Conservation (phyloP, 2,329 filamentous ascomycete species). For the Ambrosiella cleistominuta region DNA sequence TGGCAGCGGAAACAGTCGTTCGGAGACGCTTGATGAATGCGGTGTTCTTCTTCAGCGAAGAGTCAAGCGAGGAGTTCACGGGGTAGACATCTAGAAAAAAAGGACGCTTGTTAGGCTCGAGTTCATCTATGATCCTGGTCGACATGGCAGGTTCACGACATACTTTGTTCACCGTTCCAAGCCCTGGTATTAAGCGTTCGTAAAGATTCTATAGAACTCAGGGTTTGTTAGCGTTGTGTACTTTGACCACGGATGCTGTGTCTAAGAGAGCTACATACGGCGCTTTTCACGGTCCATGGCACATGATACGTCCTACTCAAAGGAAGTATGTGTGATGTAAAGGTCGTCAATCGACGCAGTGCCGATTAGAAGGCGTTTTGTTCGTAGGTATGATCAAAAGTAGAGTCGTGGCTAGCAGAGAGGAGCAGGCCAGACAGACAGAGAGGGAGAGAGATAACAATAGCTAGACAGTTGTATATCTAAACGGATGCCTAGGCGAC, state of each 20-base stretch:
- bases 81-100: slow-evolving; percentile 49
- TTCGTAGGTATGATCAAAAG: background rate
- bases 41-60: slow-evolving; percentile 93
- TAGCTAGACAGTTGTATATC: background rate
- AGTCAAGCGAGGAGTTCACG: slow-evolving; percentile 68
- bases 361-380: background rate
- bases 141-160: slow-evolving; percentile 12
- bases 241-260: background rate
- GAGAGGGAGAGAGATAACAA: background rate
- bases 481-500: background rate
- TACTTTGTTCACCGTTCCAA: slow-evolving; percentile 81
- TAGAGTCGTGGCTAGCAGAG: background rate
- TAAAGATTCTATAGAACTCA: slow-evolving; percentile 25
- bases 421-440: background rate
- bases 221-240: slow-evolving; percentile 43
- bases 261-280: slow-evolving; percentile 5
- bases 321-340: background rate
- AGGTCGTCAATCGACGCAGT: background rate
- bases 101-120: background rate
- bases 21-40: slow-evolving; percentile 93
- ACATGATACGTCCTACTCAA: slow-evolving; percentile 11
- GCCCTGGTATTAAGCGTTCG: slow-evolving; percentile 72
- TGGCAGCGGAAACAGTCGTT: slow-evolving; percentile 67
- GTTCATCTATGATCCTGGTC: no score
- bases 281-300: slow-evolving; percentile 13